Conservation (phyloP, 306 rosid genomes). For the Vigna unguiculata region DNA sequence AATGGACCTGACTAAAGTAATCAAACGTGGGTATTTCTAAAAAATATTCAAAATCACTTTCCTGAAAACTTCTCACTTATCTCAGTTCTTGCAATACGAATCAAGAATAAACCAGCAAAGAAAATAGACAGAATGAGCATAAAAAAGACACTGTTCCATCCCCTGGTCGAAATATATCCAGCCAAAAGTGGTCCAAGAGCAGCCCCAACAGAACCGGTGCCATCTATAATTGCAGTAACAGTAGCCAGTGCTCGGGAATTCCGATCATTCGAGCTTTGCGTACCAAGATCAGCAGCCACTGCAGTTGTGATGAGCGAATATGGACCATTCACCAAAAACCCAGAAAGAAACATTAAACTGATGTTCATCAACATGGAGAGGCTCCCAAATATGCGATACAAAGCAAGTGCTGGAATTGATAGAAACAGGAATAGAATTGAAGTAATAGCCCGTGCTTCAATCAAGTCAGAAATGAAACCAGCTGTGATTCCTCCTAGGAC, state of each 20-base stretch:
- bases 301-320: conserved; percentile 90
- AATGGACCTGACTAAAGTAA: conserved; percentile 22
- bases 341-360: conserved; percentile 73
- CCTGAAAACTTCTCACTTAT: conserved; percentile 62
- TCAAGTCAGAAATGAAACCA: conserved; percentile 81
- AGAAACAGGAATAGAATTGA: conserved; percentile 74
- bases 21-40: conserved; percentile 27
- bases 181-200: conserved; percentile 93
- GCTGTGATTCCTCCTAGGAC: conserved; percentile 87
- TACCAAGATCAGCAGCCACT: conserved; percentile 94
- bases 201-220: conserved; percentile 91
- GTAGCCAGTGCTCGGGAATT: conserved; percentile 80
- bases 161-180: conserved; percentile 72
- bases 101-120: conserved; percentile 70
- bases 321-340: conserved; percentile 69
- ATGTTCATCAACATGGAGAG: conserved; percentile 72
- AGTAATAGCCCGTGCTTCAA: conserved; percentile 89
- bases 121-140: conserved; percentile 75
- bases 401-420: conserved; percentile 79
- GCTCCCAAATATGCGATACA: conserved; percentile 77
- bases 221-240: conserved; percentile 90
- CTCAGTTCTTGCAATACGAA: conserved; percentile 71
- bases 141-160: conserved; percentile 86
- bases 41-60: conserved; percentile 51
- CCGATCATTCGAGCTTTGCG: conserved; percentile 58